phyloP scores from a whole-genome alignment of 2,329 filamentous ascomycete genomes.

The Graphilbum sp. region DNA sequence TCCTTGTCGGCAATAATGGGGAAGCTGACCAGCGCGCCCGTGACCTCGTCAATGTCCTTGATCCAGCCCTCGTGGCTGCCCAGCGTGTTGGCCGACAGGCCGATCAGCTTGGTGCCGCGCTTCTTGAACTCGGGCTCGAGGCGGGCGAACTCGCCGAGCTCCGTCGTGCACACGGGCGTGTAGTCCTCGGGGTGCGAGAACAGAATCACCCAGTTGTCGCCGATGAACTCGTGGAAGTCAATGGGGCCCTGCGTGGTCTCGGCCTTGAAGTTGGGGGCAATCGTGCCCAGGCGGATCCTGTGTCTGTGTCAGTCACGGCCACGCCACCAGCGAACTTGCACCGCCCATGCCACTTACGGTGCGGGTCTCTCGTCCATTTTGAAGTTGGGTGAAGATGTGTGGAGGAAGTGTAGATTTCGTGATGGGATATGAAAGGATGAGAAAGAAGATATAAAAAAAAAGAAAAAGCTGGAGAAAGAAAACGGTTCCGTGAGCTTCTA shows the following conservation, averaged over 20 bases:
- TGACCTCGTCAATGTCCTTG: conserved; percentile 70
- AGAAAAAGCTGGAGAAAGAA: background rate
- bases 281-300: conserved; percentile 47
- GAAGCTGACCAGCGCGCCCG: conserved; percentile 52
- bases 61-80: conserved; percentile 79
- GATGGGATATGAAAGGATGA: background rate
- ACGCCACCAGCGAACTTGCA: too few relatives aligned
- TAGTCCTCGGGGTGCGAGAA: conserved; percentile 84
- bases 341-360: conserved; percentile 20
- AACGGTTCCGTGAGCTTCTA: too few relatives aligned
- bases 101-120: conserved; percentile 81
- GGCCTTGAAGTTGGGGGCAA: conserved; percentile 69
- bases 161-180: conserved; percentile 86
- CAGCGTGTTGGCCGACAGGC: conserved; percentile 74
- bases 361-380: conserved; percentile 18
- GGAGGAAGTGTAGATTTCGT: background rate
- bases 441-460: background rate
- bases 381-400: conserved; percentile 2
- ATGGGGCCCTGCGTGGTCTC: conserved; percentile 65
- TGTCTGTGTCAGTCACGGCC: background rate
- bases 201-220: conserved; percentile 63
- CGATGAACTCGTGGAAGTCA: conserved; percentile 70
- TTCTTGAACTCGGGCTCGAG: conserved; percentile 76
- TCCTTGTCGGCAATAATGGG: conserved; percentile 71
- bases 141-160: conserved; percentile 85